Evolutionary conservation across 768 basidiomycete species (phyloP).

Genomic region (Peribolospora baueri): DNA sequence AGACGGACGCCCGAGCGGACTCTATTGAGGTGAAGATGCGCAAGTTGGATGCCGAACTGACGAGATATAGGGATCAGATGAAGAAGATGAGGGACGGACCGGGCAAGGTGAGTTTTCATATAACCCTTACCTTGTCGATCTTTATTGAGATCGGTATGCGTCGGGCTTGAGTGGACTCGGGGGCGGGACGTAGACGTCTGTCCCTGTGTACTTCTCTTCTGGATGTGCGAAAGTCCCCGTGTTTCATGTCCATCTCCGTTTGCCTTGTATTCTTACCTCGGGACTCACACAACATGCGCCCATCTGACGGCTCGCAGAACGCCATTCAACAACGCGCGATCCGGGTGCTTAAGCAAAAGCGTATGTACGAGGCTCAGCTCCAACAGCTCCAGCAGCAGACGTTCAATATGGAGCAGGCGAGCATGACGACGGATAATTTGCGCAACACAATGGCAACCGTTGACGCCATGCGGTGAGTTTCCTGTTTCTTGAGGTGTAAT

Average conservation of each 20-base stretch:
- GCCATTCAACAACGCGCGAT: constrained; percentile 90
- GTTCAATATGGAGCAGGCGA: constrained; percentile 94
- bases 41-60: constrained; percentile 83
- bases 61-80: constrained; percentile 87
- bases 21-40: constrained; percentile 88
- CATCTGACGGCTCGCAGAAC: constrained; percentile 25
- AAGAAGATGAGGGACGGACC: constrained; percentile 75
- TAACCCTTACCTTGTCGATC: background rate
- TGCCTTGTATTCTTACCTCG: too few relatives aligned
- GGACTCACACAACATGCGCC: too few relatives aligned
- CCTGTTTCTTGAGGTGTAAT: too few relatives aligned
- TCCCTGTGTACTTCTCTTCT: too few relatives aligned
- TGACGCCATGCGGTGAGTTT: constrained; percentile 44
- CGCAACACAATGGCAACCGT: constrained; percentile 98
- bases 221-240: too few relatives aligned
- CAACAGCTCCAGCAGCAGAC: constrained; percentile 77
- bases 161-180: too few relatives aligned
- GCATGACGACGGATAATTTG: constrained; percentile 87
- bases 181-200: too few relatives aligned
- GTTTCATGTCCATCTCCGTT: too few relatives aligned
- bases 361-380: constrained; percentile 59
- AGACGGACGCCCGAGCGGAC: constrained; percentile 71
- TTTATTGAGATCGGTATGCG: background rate
- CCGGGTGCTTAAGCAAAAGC: constrained; percentile 76
- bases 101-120: constrained; percentile 44